A percentile compares a stretch with the other conserved stretches of the same genome.
Conservation (phyloP, 108 stramenopile species). For the Cafeteria roenbergensis region DNA sequence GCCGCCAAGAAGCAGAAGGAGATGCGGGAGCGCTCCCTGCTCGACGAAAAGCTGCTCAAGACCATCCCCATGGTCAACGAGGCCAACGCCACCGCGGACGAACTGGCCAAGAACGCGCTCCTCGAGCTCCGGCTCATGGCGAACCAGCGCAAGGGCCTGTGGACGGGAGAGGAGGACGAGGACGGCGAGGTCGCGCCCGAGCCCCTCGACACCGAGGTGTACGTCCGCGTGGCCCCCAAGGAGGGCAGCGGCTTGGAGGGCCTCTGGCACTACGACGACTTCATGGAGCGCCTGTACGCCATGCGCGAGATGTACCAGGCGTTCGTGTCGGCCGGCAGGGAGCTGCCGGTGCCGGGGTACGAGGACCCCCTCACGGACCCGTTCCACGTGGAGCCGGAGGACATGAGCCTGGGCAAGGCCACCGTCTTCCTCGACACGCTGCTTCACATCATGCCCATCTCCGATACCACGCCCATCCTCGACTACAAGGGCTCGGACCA, state of each 20-base stretch:
- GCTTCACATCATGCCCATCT: conserved; percentile 12
- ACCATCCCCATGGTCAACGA: conserved; percentile 28
- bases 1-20: conserved; percentile 13
- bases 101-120: conserved; percentile 14
- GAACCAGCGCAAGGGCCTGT: not conserved
- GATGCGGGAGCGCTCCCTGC: conserved; percentile 17
- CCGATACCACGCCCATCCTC: conserved; percentile 20
- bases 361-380: conserved; percentile 21
- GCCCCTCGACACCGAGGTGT: conserved; percentile 20
- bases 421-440: conserved; percentile 15
- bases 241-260: not conserved
- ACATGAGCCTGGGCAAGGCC: conserved; percentile 14
- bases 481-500: conserved; percentile 19
- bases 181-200: conserved; percentile 11
- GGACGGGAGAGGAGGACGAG: not conserved
- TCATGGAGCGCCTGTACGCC: conserved; percentile 22
- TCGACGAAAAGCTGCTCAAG: conserved; percentile 23
- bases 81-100: conserved; percentile 27
- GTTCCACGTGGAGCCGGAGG: conserved; percentile 13
- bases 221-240: conserved; percentile 12
- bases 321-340: conserved; percentile 7
- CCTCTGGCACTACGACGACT: conserved; percentile 16
- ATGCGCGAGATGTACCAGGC: conserved; percentile 30
- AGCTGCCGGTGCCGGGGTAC: conserved; percentile 9
- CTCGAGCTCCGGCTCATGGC: conserved; percentile 19